Evolutionary conservation across 352 stramenopile genomes (phyloP).

Genomic region (Elongisporangium prolatum): DNA sequence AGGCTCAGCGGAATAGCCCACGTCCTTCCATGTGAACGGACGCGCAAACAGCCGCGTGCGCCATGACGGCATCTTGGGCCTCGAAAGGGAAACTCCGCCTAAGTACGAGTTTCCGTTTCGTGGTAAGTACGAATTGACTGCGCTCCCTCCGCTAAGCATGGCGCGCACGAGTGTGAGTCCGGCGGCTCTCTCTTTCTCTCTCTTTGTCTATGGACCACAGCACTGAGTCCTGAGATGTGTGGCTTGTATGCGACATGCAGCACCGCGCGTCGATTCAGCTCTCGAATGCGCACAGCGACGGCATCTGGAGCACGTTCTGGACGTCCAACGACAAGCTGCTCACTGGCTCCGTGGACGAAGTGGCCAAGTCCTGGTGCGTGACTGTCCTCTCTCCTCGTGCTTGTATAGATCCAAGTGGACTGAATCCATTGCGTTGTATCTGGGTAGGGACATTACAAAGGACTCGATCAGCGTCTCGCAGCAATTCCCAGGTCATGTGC

Average conservation of each 20-base stretch:
- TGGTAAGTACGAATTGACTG: constrained; percentile 3
- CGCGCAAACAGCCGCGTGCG: constrained; percentile 23
- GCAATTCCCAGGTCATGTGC: constrained; percentile 78
- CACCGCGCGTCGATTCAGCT: constrained; percentile 82
- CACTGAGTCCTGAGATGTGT: not conserved
- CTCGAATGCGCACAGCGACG: constrained; percentile 80
- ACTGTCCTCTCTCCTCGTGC: not conserved
- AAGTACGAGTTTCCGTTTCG: not conserved
- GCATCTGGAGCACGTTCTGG: constrained; percentile 88
- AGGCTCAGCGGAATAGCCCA: constrained; percentile 40
- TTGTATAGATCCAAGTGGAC: not conserved
- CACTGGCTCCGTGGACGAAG: constrained; percentile 84
- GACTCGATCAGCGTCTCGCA: constrained; percentile 72
- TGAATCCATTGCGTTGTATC: not conserved
- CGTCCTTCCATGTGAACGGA: constrained; percentile 60
- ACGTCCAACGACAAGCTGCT: constrained; percentile 86
- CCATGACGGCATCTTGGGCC: constrained; percentile 3
- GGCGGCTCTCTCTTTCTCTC: not conserved
- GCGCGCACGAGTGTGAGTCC: constrained; percentile 19
- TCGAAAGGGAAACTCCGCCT: not conserved
- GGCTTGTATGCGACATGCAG: constrained; percentile 17
- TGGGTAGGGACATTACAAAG: constrained; percentile 55
- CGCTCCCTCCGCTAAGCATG: constrained; percentile 11
- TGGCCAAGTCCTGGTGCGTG: constrained; percentile 75
- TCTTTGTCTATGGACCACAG: not conserved